phyloP scores from a whole-genome alignment of 202 grass and related monocot species.

The Musa balbisiana region DNA sequence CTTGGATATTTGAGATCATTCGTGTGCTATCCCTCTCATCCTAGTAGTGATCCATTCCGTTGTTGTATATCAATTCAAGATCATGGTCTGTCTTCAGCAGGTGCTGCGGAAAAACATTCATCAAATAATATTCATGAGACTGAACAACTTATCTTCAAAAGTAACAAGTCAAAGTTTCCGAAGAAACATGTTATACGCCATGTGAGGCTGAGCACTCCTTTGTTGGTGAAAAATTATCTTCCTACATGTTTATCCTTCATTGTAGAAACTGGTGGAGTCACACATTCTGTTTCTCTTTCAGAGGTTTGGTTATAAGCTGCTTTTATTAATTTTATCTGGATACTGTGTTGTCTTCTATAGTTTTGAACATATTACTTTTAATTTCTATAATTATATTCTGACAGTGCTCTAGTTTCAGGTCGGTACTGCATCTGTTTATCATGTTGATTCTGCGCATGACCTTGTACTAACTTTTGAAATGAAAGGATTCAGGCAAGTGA shows the following conservation, averaged over 20 bases:
- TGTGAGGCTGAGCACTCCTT: conserved; percentile 67
- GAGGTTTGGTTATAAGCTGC: conserved; percentile 35
- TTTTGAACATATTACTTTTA: neutral
- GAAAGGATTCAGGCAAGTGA: conserved; percentile 55
- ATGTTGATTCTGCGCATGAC: conserved; percentile 82
- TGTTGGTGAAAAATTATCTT: conserved; percentile 89
- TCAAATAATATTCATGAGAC: conserved; percentile 36
- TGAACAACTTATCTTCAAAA: conserved; percentile 22
- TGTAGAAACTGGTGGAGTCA: conserved; percentile 68
- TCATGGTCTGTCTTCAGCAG: conserved; percentile 50
- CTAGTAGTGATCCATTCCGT: conserved; percentile 87
- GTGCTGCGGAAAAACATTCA: conserved; percentile 32
- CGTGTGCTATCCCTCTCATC: conserved; percentile 94
- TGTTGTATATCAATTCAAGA: conserved; percentile 93
- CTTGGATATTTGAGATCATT: conserved; percentile 89
- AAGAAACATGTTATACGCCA: conserved; percentile 69
- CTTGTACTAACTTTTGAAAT: conserved; percentile 74
- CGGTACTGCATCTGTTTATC: conserved; percentile 59
- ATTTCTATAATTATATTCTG: conserved; percentile 25
- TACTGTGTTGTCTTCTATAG: neutral
- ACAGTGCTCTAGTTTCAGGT: conserved; percentile 44
- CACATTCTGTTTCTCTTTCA: conserved; percentile 54
- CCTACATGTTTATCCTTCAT: conserved; percentile 66
- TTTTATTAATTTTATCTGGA: conserved; percentile 19
- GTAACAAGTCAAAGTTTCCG: conserved; percentile 30